Evolutionary conservation across 2,329 filamentous ascomycete species (phyloP), one percentile per base, ranked within the genome.

Genomic region (Neophaeococcomyces aloes): DNA sequence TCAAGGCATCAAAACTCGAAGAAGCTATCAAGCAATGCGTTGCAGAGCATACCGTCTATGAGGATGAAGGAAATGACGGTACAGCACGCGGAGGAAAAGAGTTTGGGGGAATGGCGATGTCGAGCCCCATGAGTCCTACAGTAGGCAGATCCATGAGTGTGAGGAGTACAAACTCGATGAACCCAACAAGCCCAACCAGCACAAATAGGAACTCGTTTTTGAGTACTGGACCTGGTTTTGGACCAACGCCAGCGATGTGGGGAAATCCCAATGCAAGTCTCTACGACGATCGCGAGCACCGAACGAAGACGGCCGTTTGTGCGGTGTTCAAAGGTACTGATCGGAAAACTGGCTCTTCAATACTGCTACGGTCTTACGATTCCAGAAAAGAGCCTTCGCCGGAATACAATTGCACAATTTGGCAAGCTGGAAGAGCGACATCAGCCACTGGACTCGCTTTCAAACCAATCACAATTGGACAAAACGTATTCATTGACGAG

Each of bases 351-450:
- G 75, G 76, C 5, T 71, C 77, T 1, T 75, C 88, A 2, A 81
- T 81, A 7, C 64, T 96, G 47, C 69, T 98, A 44, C 81, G 91
- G 52, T 96, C 89, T 2, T 98, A 98, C 64, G 89, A 96, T 61
- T 96, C 91, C 13, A 77, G 89, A 56, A 86, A 83, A 62, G 91
- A 96, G 61, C 83, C 88, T 0, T 76, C 87, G 0, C 84, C 89
- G 2, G 88, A 95, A 61, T 89, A 86, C 49, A 84, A 94, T 58
- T 94, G 88, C 64, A 94, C 82, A 35, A 91, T 98, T 45, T 98
- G 91, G 91, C 82, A 98, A 65, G 91, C 91, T 3, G 91, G 91
- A 8, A 79, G 91, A 48, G 91, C 91, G n/a, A 98, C 91, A 1
- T 86, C 77, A 42, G 86, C 91, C 1, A 91, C 89, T 1, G 86